Evolutionary conservation across 2,329 filamentous ascomycete species (phyloP), one percentile per base, ranked within the genome.

Genomic region (Claviceps sp.): DNA sequence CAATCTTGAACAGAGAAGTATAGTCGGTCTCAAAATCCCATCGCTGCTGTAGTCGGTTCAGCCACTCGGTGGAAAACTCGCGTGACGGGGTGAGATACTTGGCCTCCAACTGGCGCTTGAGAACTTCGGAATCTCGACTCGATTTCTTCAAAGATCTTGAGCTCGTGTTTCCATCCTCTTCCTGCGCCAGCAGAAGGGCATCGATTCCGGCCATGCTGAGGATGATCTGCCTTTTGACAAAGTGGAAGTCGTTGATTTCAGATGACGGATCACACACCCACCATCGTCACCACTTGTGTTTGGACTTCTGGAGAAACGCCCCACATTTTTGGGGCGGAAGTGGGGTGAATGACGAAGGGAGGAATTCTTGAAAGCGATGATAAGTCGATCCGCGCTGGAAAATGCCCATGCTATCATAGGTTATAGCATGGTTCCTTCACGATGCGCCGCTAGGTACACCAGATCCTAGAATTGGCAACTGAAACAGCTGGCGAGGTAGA

Each of bases 21-120:
- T 90, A 86, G 61, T 95, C 85, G 39, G 82, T 78, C 4, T 87
- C 80, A 52, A 82, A 77, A 56, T 95, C 87, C 93, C 91, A 98
- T 61, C 78, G 74, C 75, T 91, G 88, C 68, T 98, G 93, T 44
- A 97, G 70, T 51, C 80, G 79, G 66, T 95, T 89, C 53, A 98
- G 78, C 89, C 93, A 97, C 62, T 85, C 82, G 4, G 80, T 73
- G 37, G 83, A 88, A 70, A 98, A 96, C 2, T 78, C 77, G 5
- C 82, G 77, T 1, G 88, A 87, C 0, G 93, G 91, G 2, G 80
- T 81, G 26, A 98, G 73, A 61, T 91, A 93, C 46, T 86, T 82
- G 51, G 76, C 63, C 68, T 95, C 88, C 5, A 97, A 76, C 54
- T 82, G 76, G 45, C 72, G 71, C 67, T 87, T 87, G 54, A 91